These are phyloP conservation scores for Mycena metata DNA, from an alignment of 768 basidiomycete genomes.

Conservation along the genomic window DNA sequence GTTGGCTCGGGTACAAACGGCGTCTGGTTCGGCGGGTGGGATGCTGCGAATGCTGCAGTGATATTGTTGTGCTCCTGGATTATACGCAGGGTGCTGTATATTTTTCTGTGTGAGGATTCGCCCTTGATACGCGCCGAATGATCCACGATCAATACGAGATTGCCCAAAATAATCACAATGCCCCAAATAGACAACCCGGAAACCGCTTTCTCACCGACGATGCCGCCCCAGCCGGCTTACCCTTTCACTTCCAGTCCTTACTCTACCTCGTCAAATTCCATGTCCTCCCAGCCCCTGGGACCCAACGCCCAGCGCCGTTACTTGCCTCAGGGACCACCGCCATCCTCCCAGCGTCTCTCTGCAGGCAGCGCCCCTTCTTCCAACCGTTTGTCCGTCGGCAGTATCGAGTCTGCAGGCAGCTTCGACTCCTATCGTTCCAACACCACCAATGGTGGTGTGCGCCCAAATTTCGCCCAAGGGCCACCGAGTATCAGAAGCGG, in stretches of 20 bases:
- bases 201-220: conserved; percentile 24
- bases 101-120: no score
- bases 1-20: conserved; percentile 49
- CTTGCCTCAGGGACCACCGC: conserved; percentile 56
- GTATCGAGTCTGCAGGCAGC: conserved; percentile 28
- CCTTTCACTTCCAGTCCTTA: conserved; percentile 31
- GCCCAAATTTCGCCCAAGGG: conserved; percentile 58
- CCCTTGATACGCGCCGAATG: no score
- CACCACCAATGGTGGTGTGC: conserved; percentile 48
- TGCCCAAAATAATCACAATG: no score
- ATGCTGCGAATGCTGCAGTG: conserved; percentile 18
- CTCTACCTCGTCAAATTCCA: conserved; percentile 27
- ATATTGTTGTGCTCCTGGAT: not conserved
- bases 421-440: conserved; percentile 34
- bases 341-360: conserved; percentile 48
- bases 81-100: no score
- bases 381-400: conserved; percentile 26
- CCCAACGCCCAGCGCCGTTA: conserved; percentile 59
- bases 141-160: no score
- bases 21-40: conserved; percentile 21
- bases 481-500: conserved; percentile 55
- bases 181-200: no score
- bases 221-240: conserved; percentile 36
- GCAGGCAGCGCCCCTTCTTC: conserved; percentile 49
- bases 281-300: conserved; percentile 36